Percentiles rank a stretch among this genome's conserved stretches.
Conservation (phyloP, 2,329 filamentous ascomycete species). For the Aspergillus quadrilineatus region DNA sequence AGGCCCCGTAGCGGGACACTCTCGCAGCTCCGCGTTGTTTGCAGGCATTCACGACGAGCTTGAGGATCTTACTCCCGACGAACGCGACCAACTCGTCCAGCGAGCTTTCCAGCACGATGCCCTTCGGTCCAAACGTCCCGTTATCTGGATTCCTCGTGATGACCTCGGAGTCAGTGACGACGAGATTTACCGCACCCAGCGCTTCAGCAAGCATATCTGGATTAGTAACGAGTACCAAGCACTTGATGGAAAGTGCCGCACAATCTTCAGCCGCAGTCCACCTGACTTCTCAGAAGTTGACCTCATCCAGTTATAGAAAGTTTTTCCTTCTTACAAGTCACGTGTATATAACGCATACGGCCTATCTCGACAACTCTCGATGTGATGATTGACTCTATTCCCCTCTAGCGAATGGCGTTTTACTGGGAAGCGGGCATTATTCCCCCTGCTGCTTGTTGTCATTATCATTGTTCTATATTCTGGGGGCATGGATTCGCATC, state of each 20-base stretch:
- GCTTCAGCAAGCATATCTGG: constrained; percentile 78
- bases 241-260: constrained; percentile 76
- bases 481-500: neutral
- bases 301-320: constrained; percentile 68
- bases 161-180: constrained; percentile 88
- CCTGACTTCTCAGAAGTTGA: constrained; percentile 89
- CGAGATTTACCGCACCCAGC: constrained; percentile 75
- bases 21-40: constrained; percentile 77
- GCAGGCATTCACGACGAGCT: constrained; percentile 88
- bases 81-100: constrained; percentile 79
- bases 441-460: neutral
- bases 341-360: constrained; percentile 1
- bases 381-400: neutral
- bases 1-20: constrained; percentile 47
- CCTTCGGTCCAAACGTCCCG: constrained; percentile 76
- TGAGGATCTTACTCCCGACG: constrained; percentile 86
- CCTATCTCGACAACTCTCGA: constrained; percentile 2
- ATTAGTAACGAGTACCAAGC: constrained; percentile 92
- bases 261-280: constrained; percentile 80
- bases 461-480: neutral
- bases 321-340: neutral
- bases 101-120: constrained; percentile 91
- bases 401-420: constrained; percentile 10
- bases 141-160: constrained; percentile 91
- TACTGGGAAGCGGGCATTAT: neutral